Base-by-base conservation (phyloP, 2,329 filamentous ascomycete species). In the Stromatinia cepivora region DNA sequence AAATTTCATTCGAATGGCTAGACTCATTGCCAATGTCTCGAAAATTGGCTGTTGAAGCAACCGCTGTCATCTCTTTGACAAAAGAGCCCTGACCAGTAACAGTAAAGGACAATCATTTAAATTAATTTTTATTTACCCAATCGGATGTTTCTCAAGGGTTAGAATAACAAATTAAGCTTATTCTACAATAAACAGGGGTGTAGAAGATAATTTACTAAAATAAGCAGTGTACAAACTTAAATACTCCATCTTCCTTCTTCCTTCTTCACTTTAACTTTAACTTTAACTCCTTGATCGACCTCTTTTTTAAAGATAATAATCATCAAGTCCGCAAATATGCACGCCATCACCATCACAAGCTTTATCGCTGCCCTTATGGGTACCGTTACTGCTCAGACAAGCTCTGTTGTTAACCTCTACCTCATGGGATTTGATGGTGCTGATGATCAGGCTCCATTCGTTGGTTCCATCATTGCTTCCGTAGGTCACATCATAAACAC, bases 401-500 rank as follows among this genome's bases (percentile, higher is more conserved):
- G 13, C 13, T 39, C 17, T 31, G 68, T 61, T 48, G 36, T 46
- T 15, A 22, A 70, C 13, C 36, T 70, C 15, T 53, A 45, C n/a
- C 53, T 70, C n/a, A 2, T 67, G 28, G 68, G 63, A n/a, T 46
- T 70, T 28, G 61, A 64, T 4, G 25, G 20, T 52, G 59, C 6
- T 28, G 53, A 46, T 25, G 31, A 52, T 8, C 17, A 56, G 22
- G 9, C 25, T 31, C 36, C 56, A 10, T 28, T 48, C 5, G 62
- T 67, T 54, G 68, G 52, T 22, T 70, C 68, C 9, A n/a, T 70
- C n/a, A 66, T 70, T 39, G 63, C 63, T 52, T 67, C 68, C 0
- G 68, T 70, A 53, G 22, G 68, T 58, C 3, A 20, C 15, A 6
- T 9, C 13, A 53, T 20, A 36, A 34, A 17, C 4, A n/a, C 22